phyloP scores from a whole-genome alignment of 441 rosid genomes.

The Populus hybrid region DNA sequence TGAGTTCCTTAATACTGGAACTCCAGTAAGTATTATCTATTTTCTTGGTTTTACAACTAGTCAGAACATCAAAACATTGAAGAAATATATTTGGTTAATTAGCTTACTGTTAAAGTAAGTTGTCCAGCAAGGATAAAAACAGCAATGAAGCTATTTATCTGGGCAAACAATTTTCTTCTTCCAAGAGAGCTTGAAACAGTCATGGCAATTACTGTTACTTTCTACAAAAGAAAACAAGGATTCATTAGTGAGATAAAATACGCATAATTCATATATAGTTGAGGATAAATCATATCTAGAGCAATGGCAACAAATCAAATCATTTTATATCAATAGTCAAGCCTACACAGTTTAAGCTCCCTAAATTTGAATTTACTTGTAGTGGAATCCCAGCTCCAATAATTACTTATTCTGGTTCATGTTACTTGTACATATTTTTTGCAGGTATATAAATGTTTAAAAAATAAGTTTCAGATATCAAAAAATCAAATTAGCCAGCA shows the following conservation, averaged over 20 bases:
- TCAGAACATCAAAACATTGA: not conserved
- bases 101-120: constrained; percentile 75
- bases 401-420: not conserved
- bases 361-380: not conserved
- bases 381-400: not conserved
- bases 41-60: not conserved
- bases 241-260: constrained; percentile 12
- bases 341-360: not conserved
- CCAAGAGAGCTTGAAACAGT: constrained; percentile 74
- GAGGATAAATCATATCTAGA: not conserved
- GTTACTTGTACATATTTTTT: not conserved
- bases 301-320: not conserved
- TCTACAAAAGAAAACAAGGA: constrained; percentile 44
- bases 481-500: not conserved
- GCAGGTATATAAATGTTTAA: not conserved
- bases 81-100: constrained; percentile 6
- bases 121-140: constrained; percentile 90
- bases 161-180: constrained; percentile 80
- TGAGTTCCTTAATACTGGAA: not conserved
- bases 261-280: not conserved
- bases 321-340: too few species aligned
- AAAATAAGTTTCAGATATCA: not conserved
- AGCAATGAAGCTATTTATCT: constrained; percentile 94
- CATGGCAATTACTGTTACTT: constrained; percentile 79
- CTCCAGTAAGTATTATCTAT: not conserved